Evolutionary conservation across 2,329 filamentous ascomycete genomes (phyloP).

Genomic region (Zasmidium angulare): DNA sequence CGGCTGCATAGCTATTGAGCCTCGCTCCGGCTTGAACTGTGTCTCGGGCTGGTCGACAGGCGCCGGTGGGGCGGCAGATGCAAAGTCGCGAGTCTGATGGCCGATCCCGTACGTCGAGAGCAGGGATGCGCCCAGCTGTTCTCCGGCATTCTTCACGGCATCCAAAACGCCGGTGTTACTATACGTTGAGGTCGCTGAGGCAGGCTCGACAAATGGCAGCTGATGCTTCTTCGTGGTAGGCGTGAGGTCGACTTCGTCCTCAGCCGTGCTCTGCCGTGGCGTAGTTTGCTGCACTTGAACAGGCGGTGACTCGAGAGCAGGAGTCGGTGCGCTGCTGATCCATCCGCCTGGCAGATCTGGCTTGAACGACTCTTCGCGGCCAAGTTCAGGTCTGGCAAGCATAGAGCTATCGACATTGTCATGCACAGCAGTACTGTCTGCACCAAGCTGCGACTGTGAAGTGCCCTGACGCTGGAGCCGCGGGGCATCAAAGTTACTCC

Average conservation of each 20-base stretch:
- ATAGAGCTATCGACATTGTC: neutral
- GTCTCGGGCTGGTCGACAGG: conserved; percentile 29
- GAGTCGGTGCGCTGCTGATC: conserved; percentile 50
- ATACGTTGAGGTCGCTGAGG: neutral
- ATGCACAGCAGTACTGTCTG: conserved; percentile 5
- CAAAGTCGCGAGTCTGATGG: conserved; percentile 36
- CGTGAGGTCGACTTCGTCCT: conserved; percentile 32
- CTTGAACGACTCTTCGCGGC: conserved; percentile 40
- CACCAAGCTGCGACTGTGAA: conserved; percentile 10
- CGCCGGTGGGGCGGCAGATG: conserved; percentile 23
- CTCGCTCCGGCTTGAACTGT: conserved; percentile 17
- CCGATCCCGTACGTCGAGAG: conserved; percentile 39
- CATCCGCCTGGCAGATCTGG: conserved; percentile 55
- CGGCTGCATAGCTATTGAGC: conserved; percentile 17
- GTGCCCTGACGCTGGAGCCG: conserved; percentile 18
- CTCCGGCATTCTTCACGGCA: conserved; percentile 48
- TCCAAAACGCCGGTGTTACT: conserved; percentile 28
- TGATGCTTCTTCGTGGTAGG: conserved; percentile 31
- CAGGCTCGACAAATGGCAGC: neutral
- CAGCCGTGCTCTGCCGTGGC: conserved; percentile 9
- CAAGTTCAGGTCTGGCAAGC: conserved; percentile 16
- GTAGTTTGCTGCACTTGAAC: conserved; percentile 6
- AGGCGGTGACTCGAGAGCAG: conserved; percentile 37
- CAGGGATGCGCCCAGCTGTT: conserved; percentile 49
- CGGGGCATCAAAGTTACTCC: conserved; percentile 31